A percentile compares a stretch with the other conserved stretches of the same genome.
Evolutionary conservation across 2,329 filamentous ascomycete species (phyloP).

Genomic region (Cryphonectria nitschkei): DNA sequence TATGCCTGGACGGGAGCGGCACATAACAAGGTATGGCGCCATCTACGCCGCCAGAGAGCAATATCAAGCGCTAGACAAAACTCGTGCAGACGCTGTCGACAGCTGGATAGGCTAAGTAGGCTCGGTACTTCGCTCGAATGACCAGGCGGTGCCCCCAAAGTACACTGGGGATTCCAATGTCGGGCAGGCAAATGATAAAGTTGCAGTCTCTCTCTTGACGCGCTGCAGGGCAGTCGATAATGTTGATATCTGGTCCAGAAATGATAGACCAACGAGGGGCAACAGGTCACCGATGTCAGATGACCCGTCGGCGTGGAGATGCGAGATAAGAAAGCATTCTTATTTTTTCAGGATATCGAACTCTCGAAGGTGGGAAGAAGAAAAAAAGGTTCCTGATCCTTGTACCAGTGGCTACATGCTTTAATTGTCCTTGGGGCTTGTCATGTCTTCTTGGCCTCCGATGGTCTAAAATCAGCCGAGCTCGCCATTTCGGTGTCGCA

Average conservation of each 20-base stretch:
- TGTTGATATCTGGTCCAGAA: background rate
- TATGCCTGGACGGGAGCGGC: background rate
- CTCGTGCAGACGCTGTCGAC: background rate
- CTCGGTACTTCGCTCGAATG: background rate
- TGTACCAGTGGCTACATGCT: background rate
- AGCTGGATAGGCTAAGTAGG: background rate
- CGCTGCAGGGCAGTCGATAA: background rate
- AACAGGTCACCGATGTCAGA: background rate
- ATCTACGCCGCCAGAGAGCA: slow-evolving; percentile 8
- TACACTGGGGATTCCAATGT: background rate
- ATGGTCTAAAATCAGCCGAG: slow-evolving; percentile 9
- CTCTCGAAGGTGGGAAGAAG: background rate
- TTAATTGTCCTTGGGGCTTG: background rate
- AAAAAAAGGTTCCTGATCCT: background rate
- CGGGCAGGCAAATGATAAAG: background rate
- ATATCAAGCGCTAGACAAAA: background rate
- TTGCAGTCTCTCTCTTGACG: background rate
- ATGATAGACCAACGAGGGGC: background rate
- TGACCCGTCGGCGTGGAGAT: background rate
- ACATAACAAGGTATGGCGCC: background rate
- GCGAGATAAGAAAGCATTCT: background rate
- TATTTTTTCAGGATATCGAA: background rate
- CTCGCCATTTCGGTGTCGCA: slow-evolving; percentile 17
- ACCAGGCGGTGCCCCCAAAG: background rate
- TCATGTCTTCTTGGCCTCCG: background rate